Evolutionary conservation across 768 basidiomycete species (phyloP).

Genomic region (Inosperma sp.): DNA sequence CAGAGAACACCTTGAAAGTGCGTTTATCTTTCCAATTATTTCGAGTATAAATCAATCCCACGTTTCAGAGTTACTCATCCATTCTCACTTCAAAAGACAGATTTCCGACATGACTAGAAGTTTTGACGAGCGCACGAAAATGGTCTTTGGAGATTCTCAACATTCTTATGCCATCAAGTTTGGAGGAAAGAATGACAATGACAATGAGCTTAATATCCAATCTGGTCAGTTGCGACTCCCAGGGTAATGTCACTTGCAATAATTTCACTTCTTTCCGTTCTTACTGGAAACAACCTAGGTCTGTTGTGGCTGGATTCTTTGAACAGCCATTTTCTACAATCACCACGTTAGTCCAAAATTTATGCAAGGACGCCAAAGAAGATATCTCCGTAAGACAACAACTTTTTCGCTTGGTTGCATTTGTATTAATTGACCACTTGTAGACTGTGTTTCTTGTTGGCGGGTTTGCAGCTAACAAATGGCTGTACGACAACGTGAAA

Average conservation of each 20-base stretch:
- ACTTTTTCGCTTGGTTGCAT: slow-evolving; percentile 10
- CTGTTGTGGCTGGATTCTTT: slow-evolving; percentile 23
- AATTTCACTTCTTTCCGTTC: neutral
- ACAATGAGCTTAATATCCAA: slow-evolving; percentile 32
- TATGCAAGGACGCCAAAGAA: slow-evolving; percentile 4
- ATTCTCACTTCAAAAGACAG: slow-evolving; percentile 38
- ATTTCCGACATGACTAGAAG: slow-evolving; percentile 36
- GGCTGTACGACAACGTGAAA: slow-evolving; percentile 39
- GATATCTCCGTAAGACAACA: too few relatives aligned
- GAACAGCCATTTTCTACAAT: slow-evolving; percentile 24
- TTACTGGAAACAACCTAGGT: slow-evolving; percentile 9
- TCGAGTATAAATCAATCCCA: neutral
- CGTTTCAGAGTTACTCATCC: slow-evolving; percentile 28
- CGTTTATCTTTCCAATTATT: neutral
- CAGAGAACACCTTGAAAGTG: slow-evolving; percentile 31
- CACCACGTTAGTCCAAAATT: slow-evolving; percentile 14
- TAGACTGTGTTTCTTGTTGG: slow-evolving; percentile 44
- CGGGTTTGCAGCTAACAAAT: slow-evolving; percentile 47
- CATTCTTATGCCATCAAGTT: slow-evolving; percentile 46
- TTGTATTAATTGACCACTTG: neutral
- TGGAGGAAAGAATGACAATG: neutral
- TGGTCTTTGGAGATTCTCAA: slow-evolving; percentile 34
- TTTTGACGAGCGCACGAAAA: slow-evolving; percentile 47
- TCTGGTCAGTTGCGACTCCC: slow-evolving; percentile 41
- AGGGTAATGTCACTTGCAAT: slow-evolving; percentile 26